phyloP scores from a whole-genome alignment of 805 yeast genomes.

The Myxozyma sirexii region DNA sequence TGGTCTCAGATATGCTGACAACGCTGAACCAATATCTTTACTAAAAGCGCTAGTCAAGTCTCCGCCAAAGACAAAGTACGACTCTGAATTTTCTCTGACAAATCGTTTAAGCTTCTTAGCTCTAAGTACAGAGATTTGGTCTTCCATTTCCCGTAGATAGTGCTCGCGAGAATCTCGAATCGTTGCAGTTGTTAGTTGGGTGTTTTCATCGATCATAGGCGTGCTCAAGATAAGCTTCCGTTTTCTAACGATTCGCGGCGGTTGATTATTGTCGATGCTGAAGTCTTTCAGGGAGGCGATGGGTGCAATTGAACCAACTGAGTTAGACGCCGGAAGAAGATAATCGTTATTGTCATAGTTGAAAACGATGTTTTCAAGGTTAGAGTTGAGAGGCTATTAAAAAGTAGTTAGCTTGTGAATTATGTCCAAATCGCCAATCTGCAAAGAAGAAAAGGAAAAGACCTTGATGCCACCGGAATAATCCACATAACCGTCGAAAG shows the following conservation, averaged over 20 bases:
- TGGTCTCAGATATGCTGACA: background rate
- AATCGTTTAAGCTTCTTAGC: background rate
- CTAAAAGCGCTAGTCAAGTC: background rate
- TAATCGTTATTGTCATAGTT: background rate
- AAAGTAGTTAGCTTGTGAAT: background rate
- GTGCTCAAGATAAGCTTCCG: background rate
- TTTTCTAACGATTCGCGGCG: background rate
- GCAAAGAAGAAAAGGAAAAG: background rate
- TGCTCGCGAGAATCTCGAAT: constrained; percentile 10
- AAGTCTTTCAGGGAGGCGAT: background rate
- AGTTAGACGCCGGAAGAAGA: background rate
- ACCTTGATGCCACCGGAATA: background rate
- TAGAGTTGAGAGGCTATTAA: background rate
- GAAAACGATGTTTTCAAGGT: constrained; percentile 1
- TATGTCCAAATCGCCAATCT: background rate
- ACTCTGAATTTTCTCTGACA: background rate
- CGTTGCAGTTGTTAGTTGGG: constrained; percentile 4
- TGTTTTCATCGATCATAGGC: background rate
- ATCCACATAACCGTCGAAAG: background rate
- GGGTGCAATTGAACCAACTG: background rate
- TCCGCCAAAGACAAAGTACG: constrained; percentile 13
- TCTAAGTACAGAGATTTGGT: background rate
- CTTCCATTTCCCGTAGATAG: constrained; percentile 13
- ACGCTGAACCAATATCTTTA: background rate
- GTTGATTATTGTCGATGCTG: background rate